Evolutionary conservation across 75 land plant genomes (phyloP).

Genomic region (Selaginella tamariscina): DNA sequence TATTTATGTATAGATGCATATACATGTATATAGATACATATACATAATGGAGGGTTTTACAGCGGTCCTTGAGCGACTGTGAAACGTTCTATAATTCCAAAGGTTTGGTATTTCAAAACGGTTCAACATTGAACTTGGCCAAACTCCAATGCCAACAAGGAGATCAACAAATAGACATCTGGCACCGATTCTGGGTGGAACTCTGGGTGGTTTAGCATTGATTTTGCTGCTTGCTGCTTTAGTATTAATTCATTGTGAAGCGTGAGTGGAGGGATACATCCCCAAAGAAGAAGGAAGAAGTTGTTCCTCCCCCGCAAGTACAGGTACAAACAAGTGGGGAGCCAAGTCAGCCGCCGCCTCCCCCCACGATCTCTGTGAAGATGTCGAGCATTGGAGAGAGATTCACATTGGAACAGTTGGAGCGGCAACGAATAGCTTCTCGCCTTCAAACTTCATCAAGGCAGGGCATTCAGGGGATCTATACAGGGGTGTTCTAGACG

Average conservation of each 20-base stretch:
- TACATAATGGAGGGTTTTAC: too few relatives aligned
- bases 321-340: background rate
- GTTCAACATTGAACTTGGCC: too few relatives aligned
- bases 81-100: background rate
- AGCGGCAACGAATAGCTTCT: constrained; percentile 18
- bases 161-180: background rate
- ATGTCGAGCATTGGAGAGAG: constrained; percentile 13
- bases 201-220: constrained; percentile 14
- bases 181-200: constrained; percentile 16
- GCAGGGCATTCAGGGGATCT: constrained; percentile 25
- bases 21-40: too few relatives aligned
- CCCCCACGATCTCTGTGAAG: background rate
- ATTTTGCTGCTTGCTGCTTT: constrained; percentile 9
- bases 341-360: background rate
- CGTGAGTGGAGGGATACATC: background rate
- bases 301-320: background rate
- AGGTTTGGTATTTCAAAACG: background rate
- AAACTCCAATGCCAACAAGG: background rate
- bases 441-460: constrained; percentile 12
- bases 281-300: background rate
- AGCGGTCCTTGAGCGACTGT: constrained; percentile 16
- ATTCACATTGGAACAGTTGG: constrained; percentile 15
- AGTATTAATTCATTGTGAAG: background rate
- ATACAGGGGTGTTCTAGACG: constrained; percentile 19
- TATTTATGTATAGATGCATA: too few relatives aligned